Base-by-base conservation (phyloP, 2,329 filamentous ascomycete species). In the Pestalotiopsis sp. region DNA sequence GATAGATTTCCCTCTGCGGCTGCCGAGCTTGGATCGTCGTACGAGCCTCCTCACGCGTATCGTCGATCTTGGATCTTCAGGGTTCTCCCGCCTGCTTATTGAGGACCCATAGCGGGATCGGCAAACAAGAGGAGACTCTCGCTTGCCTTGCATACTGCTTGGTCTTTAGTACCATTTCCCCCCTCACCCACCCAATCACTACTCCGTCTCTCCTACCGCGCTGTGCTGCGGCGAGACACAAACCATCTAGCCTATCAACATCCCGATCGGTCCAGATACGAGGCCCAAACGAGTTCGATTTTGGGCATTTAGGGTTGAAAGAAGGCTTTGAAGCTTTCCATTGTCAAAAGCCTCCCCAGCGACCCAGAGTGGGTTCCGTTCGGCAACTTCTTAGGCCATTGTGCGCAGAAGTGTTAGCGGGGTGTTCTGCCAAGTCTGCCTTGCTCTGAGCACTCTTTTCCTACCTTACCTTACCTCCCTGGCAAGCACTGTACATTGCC, bases 291-390 rank as follows among this genome's bases (percentile, higher is more conserved):
- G 20, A 52, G 45, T 23, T 23, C 45, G 45, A 9, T 9, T 52
- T 59, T 38, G 59, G 27, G 38, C 25, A 38, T 38, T 62, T 62
- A 62, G 59, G 59, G 59, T 62, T 62, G 27, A 62, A 39, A 52
- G 31, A 62, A 36, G 31, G 25, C 59, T 62, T 62, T 27, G 57
- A 36, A 62, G 31, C 59, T 62, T 62, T 61, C 58, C 59, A 20
- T 62, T 36, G 31, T 39, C 59, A 12, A 39, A 61, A 62, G 27
- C 25, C 59, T 36, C 20, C 41, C 41, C 59, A 62, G 59, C 31
- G 31, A 12, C 20, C 59, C 17, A 62, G 59, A 61, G 59, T 62
- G 59, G 59, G 31, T 39, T 7, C 14, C 13, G 25, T 17, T 62
- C 59, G 59, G 59, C 27, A 52, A 6, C 45, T 52, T 49, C 41